Base-by-base conservation (phyloP, 345 rosid species). In the Nephelium lappaceum region DNA sequence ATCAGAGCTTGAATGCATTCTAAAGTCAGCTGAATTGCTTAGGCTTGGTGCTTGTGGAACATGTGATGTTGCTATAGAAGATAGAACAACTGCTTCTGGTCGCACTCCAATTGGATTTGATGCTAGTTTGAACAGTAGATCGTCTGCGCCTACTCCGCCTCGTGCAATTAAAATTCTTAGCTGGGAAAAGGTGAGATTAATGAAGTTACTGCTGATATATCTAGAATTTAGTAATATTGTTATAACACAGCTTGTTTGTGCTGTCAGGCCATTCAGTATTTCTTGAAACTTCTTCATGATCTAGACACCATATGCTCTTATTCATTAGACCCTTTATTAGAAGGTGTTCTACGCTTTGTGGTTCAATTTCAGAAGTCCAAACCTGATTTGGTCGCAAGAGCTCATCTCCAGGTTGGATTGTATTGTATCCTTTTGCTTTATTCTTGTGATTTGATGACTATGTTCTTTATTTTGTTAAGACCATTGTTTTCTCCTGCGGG, bases 101-200 rank as follows among this genome's bases (percentile, higher is more conserved):
- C 73, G 84, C 81, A 75, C 82, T 60, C 93, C 98, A 11, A 74
- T 94, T 85, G 99, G 99, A 72, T 97, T 97, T 83, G 99, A 97
- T 87, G 86, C 98, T 87, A 88, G 84, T 76, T 78, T 97, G 81
- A 93, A 97, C 81, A 88, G 88, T 82, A 86, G 98, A 87, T 82
- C 88, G 79, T 92, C 98, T 71, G 98, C 99, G 66, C 98, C 98
- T 57, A 90, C 98, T 72, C 98, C 98, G 14, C 99, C 98, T 11
- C 98, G 99, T 63, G 90, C 98, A 67, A 97, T 92, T 68, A 92
- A 97, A 77, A 79, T 93, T 79, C 91, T 93, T 76, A 89, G 95
- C 75, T 97, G 98, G 98, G 87, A 86, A 82, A 87, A 88, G 94
- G 99, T 94, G 80, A 70, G 76, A 77, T 66, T 79, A 67, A 6